Base-by-base conservation (phyloP, 2,329 filamentous ascomycete genomes). In the Fusarium tricinctum region DNA sequence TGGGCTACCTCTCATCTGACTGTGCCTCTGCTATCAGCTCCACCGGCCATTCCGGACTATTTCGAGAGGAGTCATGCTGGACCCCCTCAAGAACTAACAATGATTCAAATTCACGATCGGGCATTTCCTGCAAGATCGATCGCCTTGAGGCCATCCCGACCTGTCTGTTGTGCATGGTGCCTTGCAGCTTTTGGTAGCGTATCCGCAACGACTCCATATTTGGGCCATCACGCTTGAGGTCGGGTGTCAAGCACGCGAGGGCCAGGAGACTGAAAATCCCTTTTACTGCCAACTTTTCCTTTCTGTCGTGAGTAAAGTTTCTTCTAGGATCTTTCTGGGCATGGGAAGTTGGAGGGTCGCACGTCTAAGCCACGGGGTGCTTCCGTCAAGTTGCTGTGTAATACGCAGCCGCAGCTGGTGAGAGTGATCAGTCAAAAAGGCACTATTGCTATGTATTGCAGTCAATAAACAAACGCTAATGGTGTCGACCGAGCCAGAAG, bases 31-130 rank as follows among this genome's bases (percentile, higher is more conserved):
- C 58, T 58, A 20, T 68, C 68, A 68, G 66, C 68, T 62, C 63
- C 60, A 50, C 63, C 64, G 62, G 65, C 69, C 62, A 65, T 55
- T 46, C 55, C 66, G 59, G 61, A 26, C 32, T 22, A 47, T 35
- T 38, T 42, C 26, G 48, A 26, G 40, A 38, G 46, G 53, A 72
- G 73, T 76, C 76, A 76, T 72, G 76, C 72, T 68, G 59, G 66
- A 47, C 38, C 57, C 57, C 53, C 39, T 42, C 44, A 43, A 59
- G 33, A 51, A 56, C 53, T 63, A 46, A 55, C 54, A 43, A 74
- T 78, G 75, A 77, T 76, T 67, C 67, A 63, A 54, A 70, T 72
- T 57, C 68, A 52, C 58, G 69, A 76, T 76, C 72, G 75, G 69
- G 49, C 39, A 69, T 69, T 65, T 53, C 51, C 62, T 58, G 57